Base-by-base conservation (phyloP, 345 rosid species). In the Camelina laxa region DNA sequence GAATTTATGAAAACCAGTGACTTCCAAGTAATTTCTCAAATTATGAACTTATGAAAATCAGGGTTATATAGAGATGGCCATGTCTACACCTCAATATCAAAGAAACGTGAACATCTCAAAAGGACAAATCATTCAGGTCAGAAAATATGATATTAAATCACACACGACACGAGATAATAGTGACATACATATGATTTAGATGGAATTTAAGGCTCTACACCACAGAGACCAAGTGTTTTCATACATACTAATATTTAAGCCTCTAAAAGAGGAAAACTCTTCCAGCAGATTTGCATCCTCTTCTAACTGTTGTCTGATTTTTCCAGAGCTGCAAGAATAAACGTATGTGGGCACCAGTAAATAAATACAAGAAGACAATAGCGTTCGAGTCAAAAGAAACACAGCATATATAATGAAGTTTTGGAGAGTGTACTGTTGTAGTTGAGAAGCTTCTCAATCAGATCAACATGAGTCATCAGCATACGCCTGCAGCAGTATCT, bases 401-500 rank as follows among this genome's bases (percentile, higher is more conserved):
- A 55, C 51, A 57, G 5, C 30, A 41, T 35, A 36, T 68, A 44
- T 49, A 0, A 49, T 49, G 59, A 60, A 65, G 73, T n/a, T 17
- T 55, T 76, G 61, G 75, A 59, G 60, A 19, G 30, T 58, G 73
- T 89, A 95, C 99, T 88, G 55, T 95, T 95, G 81, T 92, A 95
- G 85, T 90, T 92, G 71, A 95, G 88, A 79, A 95, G 99, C 89
- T 95, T 95, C 85, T 95, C 99, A 45, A 95, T 95, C 71, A 95
- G 94, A 83, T 95, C 99, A 24, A 95, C 99, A 67, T 95, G 99
- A 70, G 99, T 95, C 97, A 95, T 95, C 9, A 92, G 97, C 99
- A 95, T 95, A 75, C 99, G 72, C 77, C 99, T 87, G 65, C 98
- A 95, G 72, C 99, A 95, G 83, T 95, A 95, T 6, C 96, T 88